These are phyloP conservation scores for Rhytidiadelphus loreus DNA, from an alignment of 225 moss, liverwort and hornwort species.

Conservation along the genomic window DNA sequence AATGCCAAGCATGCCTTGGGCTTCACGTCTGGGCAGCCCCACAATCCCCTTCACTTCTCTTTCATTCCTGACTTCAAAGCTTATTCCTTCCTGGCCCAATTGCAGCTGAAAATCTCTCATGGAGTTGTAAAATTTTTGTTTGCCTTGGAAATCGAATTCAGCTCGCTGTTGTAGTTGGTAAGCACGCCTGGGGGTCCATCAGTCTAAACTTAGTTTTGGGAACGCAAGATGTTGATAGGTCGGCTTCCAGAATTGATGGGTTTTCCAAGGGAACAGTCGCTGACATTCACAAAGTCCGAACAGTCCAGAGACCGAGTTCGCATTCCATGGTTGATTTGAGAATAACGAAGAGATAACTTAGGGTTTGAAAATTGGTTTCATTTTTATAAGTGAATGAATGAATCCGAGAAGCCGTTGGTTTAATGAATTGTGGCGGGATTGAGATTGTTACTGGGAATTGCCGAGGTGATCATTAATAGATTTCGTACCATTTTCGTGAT, in stretches of 20 bases:
- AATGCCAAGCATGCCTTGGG: not conserved
- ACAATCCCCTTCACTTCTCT: not conserved
- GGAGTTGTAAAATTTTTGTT: not conserved
- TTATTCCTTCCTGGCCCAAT: not conserved
- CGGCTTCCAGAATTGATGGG: not conserved
- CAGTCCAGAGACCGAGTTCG: not conserved
- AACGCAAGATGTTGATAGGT: not conserved
- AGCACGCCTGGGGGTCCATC: not conserved
- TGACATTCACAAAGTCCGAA: not conserved
- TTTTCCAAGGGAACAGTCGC: not conserved
- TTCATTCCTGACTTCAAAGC: too few relatives aligned
- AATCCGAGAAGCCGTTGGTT: not conserved
- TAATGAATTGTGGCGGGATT: not conserved
- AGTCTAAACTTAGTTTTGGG: not conserved
- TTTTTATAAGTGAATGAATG: too few relatives aligned
- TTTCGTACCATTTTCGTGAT: not conserved
- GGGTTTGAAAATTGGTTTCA: not conserved
- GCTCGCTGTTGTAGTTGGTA: not conserved
- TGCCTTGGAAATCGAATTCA: not conserved
- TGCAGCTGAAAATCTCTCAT: not conserved
- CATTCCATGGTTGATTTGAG: not conserved
- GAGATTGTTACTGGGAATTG: not conserved
- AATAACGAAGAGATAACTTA: not conserved
- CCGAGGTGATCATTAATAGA: not conserved
- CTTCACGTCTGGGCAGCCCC: not conserved